phyloP scores from a whole-genome alignment of 257 asterid genomes.

The Ocimum tenuiflorum region DNA sequence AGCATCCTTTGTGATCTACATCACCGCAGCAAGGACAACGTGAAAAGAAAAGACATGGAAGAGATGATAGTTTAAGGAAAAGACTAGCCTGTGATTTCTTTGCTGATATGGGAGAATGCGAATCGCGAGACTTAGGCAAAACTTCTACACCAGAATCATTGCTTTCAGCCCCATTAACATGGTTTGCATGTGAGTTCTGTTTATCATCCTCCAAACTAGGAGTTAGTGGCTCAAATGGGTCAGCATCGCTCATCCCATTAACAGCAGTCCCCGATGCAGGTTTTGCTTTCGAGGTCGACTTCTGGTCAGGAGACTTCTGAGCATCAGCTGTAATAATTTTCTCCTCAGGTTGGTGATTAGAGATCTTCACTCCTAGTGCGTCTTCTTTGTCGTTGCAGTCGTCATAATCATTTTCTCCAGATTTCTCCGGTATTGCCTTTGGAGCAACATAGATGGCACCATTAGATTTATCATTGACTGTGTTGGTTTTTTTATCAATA shows the following conservation, averaged over 20 bases:
- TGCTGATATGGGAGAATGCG: conserved; percentile 33
- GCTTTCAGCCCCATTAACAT: conserved; percentile 33
- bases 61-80: not conserved
- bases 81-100: conserved; percentile 36
- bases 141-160: conserved; percentile 30
- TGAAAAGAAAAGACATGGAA: not conserved
- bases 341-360: conserved; percentile 39
- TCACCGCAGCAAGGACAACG: not conserved
- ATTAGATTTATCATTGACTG: conserved; percentile 17
- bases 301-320: conserved; percentile 42
- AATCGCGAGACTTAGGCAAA: conserved; percentile 30
- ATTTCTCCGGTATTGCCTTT: conserved; percentile 21
- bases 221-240: conserved; percentile 26
- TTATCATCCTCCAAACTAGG: conserved; percentile 33
- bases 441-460: conserved; percentile 18
- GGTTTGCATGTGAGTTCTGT: conserved; percentile 13
- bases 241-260: conserved; percentile 28
- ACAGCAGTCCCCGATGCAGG: conserved; percentile 40
- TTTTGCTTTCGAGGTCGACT: conserved; percentile 35
- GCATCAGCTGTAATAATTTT: conserved; percentile 43
- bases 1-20: not conserved
- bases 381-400: conserved; percentile 43
- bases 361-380: conserved; percentile 52
- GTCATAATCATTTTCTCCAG: conserved; percentile 18
- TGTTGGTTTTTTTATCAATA: conserved; percentile 23